Evolutionary conservation across 768 basidiomycete species (phyloP).

Genomic region (Heimioporus sp.): DNA sequence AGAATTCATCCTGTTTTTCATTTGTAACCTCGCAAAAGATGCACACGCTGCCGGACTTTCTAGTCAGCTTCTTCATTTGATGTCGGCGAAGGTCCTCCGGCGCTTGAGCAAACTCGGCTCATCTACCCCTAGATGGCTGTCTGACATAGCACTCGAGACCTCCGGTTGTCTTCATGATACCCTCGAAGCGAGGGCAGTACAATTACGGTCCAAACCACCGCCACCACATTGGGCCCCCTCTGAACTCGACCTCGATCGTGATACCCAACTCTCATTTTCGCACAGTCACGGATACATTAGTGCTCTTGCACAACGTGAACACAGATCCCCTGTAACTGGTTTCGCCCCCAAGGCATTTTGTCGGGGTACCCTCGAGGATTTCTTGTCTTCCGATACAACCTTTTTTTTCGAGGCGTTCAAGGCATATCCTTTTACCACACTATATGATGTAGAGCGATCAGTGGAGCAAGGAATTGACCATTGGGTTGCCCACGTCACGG

Average conservation of each 20-base stretch:
- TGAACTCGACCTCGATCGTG: conserved; percentile 22
- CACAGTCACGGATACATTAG: conserved; percentile 28
- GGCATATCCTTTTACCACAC: conserved; percentile 8
- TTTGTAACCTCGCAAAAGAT: conserved; percentile 23
- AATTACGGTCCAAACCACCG: conserved; percentile 4
- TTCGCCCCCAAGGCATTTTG: neutral
- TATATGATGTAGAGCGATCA: conserved; percentile 37
- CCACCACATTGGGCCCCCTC: conserved; percentile 23
- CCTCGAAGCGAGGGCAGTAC: neutral
- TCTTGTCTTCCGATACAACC: conserved; percentile 9
- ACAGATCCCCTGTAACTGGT: no score
- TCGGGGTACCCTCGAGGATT: conserved; percentile 7
- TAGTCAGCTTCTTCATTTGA: conserved; percentile 24
- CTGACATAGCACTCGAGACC: conserved; percentile 35
- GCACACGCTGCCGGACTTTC: conserved; percentile 10
- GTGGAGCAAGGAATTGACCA: conserved; percentile 29
- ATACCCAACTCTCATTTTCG: conserved; percentile 33
- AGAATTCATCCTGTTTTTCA: conserved; percentile 42
- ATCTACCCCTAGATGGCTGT: conserved; percentile 29
- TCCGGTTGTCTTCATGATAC: conserved; percentile 14
- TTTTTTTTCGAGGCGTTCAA: conserved; percentile 2
- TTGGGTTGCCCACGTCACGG: conserved; percentile 26
- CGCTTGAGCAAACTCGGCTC: conserved; percentile 15
- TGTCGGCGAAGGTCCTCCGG: conserved; percentile 19
- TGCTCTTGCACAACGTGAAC: conserved; percentile 6